Evolutionary conservation across 257 asterid genomes (phyloP), one percentile per base, ranked within the genome.

Genomic region (Nicotiana tomentosiformis): DNA sequence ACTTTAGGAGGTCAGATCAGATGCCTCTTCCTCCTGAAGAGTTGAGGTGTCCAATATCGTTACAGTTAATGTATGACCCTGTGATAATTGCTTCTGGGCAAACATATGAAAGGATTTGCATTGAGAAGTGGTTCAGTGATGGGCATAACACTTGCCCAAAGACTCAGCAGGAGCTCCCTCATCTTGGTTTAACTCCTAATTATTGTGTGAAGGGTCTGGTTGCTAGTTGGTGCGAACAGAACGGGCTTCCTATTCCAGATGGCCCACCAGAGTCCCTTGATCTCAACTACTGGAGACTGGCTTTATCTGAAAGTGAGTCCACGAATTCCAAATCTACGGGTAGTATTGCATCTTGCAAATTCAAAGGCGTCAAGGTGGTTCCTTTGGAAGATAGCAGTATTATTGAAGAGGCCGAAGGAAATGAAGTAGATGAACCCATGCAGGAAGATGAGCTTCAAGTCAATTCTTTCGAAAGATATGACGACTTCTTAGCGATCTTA

Each of bases 211-310:
- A 95, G 86, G 98, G 98, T 82, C 90, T 96, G 86, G 98, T 96
- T 84, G 88, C 94, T 76, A 95, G 96, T 85, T 96, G 99, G 99
- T 96, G 99, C 39, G 99, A 96, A 85, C 97, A 91, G 43, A 91
- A 93, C 43, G 96, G 97, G 3, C 68, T 95, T 87, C 90, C 90
- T 39, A 85, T 92, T 66, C 98, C 97, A 4, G 98, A 93, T 77
- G 93, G 98, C 16, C 98, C 98, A 60, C 98, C 99, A 16, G 98
- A 93, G 70, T 96, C 98, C 20, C 97, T 96, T 70, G 98, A 95
- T 90, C 97, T 93, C 66, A 95, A 96, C 82, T 96, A 96, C 87
- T 96, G 99, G 99, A 91, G 99, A 86, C 89, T 96, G 89, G 98
- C 86, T 39, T 84, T 93, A 84, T 94, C 98, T 12, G 94, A 92